Evolutionary conservation across 2,329 filamentous ascomycete genomes (phyloP).

Genomic region (Penicillium aurantiogriseum): DNA sequence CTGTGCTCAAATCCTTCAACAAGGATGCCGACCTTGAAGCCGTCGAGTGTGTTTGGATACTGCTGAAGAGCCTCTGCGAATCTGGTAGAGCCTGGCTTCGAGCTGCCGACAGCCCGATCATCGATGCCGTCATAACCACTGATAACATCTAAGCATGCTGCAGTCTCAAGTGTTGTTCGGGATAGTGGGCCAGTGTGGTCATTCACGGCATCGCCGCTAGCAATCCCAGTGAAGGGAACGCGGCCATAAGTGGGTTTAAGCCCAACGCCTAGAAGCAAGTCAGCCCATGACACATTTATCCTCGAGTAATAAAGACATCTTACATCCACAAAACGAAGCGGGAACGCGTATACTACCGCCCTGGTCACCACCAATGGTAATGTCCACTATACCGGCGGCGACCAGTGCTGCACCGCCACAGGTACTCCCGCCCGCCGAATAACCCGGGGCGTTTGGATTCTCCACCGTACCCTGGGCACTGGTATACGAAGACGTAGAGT

Average conservation of each 20-base stretch:
- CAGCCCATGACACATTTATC: background rate
- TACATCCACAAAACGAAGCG: conserved; percentile 46
- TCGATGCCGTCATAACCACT: conserved; percentile 52
- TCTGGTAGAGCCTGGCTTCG: conserved; percentile 23
- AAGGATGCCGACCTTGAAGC: conserved; percentile 43
- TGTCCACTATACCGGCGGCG: conserved; percentile 26
- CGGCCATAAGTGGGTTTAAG: conserved; percentile 55
- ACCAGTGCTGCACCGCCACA: conserved; percentile 32
- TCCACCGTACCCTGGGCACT: conserved; percentile 31
- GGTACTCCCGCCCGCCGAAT: conserved; percentile 32
- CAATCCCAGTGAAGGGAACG: conserved; percentile 53
- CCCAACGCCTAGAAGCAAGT: conserved; percentile 34
- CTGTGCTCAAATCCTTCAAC: conserved; percentile 47
- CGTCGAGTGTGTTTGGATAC: conserved; percentile 13
- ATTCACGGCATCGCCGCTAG: conserved; percentile 50
- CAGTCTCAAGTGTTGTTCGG: conserved; percentile 42
- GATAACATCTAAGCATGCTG: conserved; percentile 47
- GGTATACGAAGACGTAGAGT: conserved; percentile 31
- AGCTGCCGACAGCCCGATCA: conserved; percentile 42
- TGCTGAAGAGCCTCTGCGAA: conserved; percentile 17
- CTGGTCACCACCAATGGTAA: conserved; percentile 35
- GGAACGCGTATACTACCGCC: conserved; percentile 36
- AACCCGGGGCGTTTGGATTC: conserved; percentile 30
- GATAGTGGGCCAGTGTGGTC: conserved; percentile 53
- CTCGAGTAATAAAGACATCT: background rate